Percentiles rank a stretch among this genome's conserved stretches.
These are phyloP conservation scores for Aspergillus carbonarius DNA, from an alignment of 2,329 filamentous ascomycete species.

Conservation along the genomic window DNA sequence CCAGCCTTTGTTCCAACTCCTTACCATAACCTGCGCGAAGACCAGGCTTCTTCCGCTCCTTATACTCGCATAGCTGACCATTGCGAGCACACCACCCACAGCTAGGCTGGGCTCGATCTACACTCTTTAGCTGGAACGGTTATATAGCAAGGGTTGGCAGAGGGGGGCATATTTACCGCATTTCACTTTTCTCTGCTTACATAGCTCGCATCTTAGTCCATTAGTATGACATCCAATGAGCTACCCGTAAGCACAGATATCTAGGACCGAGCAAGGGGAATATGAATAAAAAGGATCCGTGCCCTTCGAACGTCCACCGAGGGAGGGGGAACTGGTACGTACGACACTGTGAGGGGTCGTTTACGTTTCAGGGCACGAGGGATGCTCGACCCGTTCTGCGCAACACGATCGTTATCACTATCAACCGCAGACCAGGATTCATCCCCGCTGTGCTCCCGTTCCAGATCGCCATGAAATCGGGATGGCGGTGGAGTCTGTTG, in stretches of 20 bases:
- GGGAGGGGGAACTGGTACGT: constrained; percentile 19
- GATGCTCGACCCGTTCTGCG: constrained; percentile 28
- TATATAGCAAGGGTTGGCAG: neutral
- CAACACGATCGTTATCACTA: constrained; percentile 32
- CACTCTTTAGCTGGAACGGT: constrained; percentile 10
- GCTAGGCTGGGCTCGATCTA: constrained; percentile 56
- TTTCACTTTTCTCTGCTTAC: constrained; percentile 48
- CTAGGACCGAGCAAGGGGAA: neutral
- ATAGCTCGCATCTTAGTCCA: constrained; percentile 41
- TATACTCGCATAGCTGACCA: constrained; percentile 65
- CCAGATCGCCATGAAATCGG: constrained; percentile 22
- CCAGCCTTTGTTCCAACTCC: constrained; percentile 68
- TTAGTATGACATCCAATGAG: constrained; percentile 19
- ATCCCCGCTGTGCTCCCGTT: constrained; percentile 33
- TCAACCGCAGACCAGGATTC: constrained; percentile 38
- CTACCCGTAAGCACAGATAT: neutral
- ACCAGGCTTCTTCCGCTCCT: constrained; percentile 69
- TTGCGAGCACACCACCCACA: constrained; percentile 72
- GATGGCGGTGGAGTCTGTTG: constrained; percentile 24
- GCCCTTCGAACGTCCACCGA: neutral
- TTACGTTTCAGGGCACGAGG: constrained; percentile 36
- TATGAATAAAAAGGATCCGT: neutral
- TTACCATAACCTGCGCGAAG: constrained; percentile 66
- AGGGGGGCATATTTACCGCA: constrained; percentile 37
- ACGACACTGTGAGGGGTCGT: constrained; percentile 41